Base-by-base conservation (phyloP, 2,329 filamentous ascomycete genomes). In the Sphaerulina musiva region DNA sequence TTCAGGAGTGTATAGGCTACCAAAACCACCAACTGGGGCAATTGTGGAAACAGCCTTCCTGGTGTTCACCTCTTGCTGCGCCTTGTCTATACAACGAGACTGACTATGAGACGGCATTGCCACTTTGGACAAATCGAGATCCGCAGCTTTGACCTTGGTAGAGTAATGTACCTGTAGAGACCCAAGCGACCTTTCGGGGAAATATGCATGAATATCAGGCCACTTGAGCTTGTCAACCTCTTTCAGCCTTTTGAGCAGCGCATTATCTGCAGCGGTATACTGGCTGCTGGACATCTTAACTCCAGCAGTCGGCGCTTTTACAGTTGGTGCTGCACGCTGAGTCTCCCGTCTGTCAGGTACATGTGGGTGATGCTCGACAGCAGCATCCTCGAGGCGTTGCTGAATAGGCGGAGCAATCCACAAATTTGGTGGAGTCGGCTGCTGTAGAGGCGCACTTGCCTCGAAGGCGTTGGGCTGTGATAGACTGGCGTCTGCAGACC, bases 181-280 rank as follows among this genome's bases (percentile, higher is more conserved):
- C 6, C 58, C 62, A 17, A 36, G 44, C 12, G 64, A 63, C 3
- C 74, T 66, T 8, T 59, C 55, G 1, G 68, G 64, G 45, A 73
- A 71, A 29, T 70, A 60, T 6, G 54, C 32, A 0, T 63, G 62
- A 5, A 76, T 73, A 2, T 69, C 58, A 1, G 60, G 46, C 72
- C 73, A 76, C 4, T 55, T 54, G 4, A 66, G 54, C 5, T 61
- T 60, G 34, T 72, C 68, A 0, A 70, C 69, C 46, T 74, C 72
- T 44, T 72, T 75, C 7, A 76, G 48, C 32, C 69, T 70, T 4
- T 73, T 69, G 0, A 77, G 59, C 6, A 72, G 57, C 1, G 49
- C 51, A 39, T 70, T 63, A 39, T 72, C 69, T 34, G 68, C 62
- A 4, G 40, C 29, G 1, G 62, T 62, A 31, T 64, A 71, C 14